Evolutionary conservation across 306 rosid genomes (phyloP).

Genomic region (Inga oerstediana): DNA sequence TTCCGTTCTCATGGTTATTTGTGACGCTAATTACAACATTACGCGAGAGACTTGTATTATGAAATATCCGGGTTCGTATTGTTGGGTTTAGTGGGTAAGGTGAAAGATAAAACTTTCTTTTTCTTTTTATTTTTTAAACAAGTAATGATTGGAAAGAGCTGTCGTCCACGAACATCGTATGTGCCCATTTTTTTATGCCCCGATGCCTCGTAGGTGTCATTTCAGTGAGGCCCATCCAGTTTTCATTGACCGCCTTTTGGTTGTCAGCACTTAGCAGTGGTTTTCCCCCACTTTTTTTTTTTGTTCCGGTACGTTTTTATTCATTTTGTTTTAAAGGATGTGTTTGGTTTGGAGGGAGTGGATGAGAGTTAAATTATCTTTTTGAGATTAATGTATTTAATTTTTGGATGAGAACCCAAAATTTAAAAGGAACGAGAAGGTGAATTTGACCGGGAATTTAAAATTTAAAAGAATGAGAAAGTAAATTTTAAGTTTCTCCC

Average conservation of each 20-base stretch:
- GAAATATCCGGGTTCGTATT: not conserved
- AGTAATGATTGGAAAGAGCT: constrained; percentile 20
- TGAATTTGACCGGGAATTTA: too few relatives aligned
- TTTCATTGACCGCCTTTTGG: not conserved
- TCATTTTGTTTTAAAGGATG: not conserved
- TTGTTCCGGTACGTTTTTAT: too few relatives aligned
- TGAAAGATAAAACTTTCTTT: not conserved
- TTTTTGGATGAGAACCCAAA: too few relatives aligned
- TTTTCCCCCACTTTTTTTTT: too few relatives aligned
- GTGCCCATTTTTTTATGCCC: not conserved
- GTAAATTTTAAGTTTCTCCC: too few relatives aligned
- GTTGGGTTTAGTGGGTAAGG: not conserved
- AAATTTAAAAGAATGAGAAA: too few relatives aligned
- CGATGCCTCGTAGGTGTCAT: not conserved
- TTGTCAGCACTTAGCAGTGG: not conserved
- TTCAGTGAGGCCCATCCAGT: not conserved
- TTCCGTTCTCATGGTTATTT: not conserved
- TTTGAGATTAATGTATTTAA: too few relatives aligned
- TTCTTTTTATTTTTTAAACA: not conserved
- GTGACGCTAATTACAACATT: not conserved
- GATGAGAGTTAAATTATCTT: too few relatives aligned
- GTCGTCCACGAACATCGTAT: constrained; percentile 12
- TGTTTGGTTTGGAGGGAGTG: too few relatives aligned
- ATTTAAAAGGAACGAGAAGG: too few relatives aligned
- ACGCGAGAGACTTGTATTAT: not conserved